Base-by-base conservation (phyloP, 352 stramenopile genomes). In the Pythium sp. region DNA sequence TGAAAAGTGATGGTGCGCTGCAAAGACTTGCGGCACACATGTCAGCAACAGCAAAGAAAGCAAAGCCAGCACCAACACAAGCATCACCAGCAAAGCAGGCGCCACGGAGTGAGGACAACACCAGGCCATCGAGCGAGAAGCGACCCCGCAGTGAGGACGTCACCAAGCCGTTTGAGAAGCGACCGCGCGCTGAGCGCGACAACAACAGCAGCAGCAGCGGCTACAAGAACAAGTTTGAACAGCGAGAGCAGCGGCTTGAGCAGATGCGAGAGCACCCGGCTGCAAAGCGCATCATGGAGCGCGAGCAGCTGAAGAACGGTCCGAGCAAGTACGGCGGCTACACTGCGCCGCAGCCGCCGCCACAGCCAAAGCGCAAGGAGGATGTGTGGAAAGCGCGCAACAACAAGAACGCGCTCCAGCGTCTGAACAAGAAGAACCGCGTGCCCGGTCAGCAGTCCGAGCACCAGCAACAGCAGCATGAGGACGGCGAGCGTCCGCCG, bases 11-110 rank as follows among this genome's bases (percentile, higher is more conserved):
- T 59, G 72, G 14, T 38, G 72, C 54, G 26, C 54, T 38, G 26
- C 54, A 7, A 8, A 72, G 71, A 18, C 46, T 84, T 12, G 77
- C 81, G 1, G 75, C 74, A 5, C 75, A 86, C 64, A 72, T 80
- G 47, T 74, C 73, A 14, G 69, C 71, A 38, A 73, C 28, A 68
- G 8, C 34, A 49, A 32, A 26, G 9, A 67, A 68, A 36, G 32
- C 9, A 22, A 61, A 62, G 59, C 51, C 64, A 43, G 22, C 20
- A 32, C 56, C 34, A 12, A 34, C 58, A 38, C n/a, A 49, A 15
- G 12, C 14, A 51, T 36, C 26, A 43, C 65, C 43, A 69, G 54
- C 62, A 26, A 51, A 36, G 9, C 32, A 5, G 14, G 22, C 24
- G 22, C 62, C 62, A 15, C 22, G 5, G 7, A 41, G 41, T 22